Percentiles rank a stretch among this genome's conserved stretches.
These are phyloP conservation scores for Prunus mongolica DNA, from an alignment of 306 rosid species.

Conservation along the genomic window DNA sequence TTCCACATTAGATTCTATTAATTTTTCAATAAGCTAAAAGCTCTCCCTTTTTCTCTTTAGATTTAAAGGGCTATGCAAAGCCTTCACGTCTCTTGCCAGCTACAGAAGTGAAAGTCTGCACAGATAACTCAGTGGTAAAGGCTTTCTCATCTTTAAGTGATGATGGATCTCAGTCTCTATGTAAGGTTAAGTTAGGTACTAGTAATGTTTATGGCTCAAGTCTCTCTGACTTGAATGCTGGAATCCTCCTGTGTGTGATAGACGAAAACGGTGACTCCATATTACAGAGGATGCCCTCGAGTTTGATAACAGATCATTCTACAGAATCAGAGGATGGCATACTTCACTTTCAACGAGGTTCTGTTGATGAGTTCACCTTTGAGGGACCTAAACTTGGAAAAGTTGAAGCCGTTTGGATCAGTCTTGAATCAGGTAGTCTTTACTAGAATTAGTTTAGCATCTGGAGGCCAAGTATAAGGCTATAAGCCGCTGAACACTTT, in stretches of 20 bases:
- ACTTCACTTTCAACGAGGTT: slow-evolving; percentile 72
- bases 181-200: slow-evolving; percentile 59
- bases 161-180: slow-evolving; percentile 41
- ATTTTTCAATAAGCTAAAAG: background rate
- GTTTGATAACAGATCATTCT: slow-evolving; percentile 38
- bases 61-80: slow-evolving; percentile 58
- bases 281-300: slow-evolving; percentile 67
- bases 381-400: slow-evolving; percentile 64
- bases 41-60: slow-evolving; percentile 27
- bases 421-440: slow-evolving; percentile 80
- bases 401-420: slow-evolving; percentile 69
- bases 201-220: slow-evolving; percentile 62
- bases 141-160: slow-evolving; percentile 34
- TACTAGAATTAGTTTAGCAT: slow-evolving; percentile 12
- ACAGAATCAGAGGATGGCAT: slow-evolving; percentile 26
- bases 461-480: background rate
- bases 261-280: slow-evolving; percentile 66
- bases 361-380: slow-evolving; percentile 65
- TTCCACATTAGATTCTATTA: background rate
- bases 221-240: slow-evolving; percentile 58
- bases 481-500: background rate
- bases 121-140: slow-evolving; percentile 38
- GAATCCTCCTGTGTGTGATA: slow-evolving; percentile 75
- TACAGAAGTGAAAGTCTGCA: slow-evolving; percentile 48
- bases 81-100: slow-evolving; percentile 67